These are phyloP conservation scores for Tuber indicum DNA, from an alignment of 495 filamentous ascomycete species.

Conservation along the genomic window DNA sequence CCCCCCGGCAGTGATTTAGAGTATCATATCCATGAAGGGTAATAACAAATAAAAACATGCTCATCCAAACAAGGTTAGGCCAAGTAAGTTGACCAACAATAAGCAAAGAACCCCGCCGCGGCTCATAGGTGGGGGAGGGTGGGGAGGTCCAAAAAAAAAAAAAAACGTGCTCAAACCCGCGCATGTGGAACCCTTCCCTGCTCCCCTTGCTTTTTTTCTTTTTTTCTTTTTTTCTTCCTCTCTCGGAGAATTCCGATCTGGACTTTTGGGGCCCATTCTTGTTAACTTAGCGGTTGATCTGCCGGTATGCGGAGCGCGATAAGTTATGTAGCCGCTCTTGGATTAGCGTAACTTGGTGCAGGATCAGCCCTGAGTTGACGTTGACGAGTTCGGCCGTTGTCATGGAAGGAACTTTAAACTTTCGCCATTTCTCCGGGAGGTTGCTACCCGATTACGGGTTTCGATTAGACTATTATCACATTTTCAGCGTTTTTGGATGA, in stretches of 20 bases:
- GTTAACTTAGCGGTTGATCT: neutral
- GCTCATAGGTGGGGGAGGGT: neutral
- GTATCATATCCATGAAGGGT: no score
- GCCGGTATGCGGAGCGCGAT: neutral
- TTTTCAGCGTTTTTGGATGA: neutral
- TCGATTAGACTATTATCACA: neutral
- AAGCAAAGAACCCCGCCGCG: neutral
- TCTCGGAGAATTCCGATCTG: neutral
- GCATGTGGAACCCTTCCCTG: neutral
- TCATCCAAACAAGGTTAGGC: neutral
- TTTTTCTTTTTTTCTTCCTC: neutral
- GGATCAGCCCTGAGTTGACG: neutral
- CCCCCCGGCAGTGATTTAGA: neutral
- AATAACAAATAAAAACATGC: neutral
- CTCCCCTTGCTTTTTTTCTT: neutral
- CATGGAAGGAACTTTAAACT: neutral
- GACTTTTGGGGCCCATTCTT: neutral
- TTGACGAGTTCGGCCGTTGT: neutral
- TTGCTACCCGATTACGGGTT: neutral
- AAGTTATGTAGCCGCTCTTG: neutral
- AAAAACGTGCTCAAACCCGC: slow-evolving; percentile 4
- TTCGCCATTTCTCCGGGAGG: neutral
- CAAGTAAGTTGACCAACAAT: neutral
- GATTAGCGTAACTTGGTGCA: neutral
- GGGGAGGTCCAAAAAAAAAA: neutral